Conservation (phyloP, 352 stramenopile genomes). For the Pythium brassicae region DNA sequence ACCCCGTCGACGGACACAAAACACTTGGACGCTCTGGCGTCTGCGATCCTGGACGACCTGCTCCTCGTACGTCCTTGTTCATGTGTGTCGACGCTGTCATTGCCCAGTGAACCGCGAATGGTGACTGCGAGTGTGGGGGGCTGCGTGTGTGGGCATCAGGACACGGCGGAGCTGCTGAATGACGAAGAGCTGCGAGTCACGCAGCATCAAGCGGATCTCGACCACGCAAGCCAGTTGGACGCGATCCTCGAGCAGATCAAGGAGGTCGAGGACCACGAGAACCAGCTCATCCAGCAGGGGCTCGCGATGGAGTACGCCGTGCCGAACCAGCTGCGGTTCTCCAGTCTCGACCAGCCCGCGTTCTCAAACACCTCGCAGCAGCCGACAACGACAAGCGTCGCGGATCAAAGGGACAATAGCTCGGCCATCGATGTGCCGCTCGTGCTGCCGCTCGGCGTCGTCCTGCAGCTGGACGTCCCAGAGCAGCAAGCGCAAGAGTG, state of each 20-base stretch:
- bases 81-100: not conserved
- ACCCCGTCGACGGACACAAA: constrained; percentile 7
- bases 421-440: constrained; percentile 1
- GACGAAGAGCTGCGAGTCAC: constrained; percentile 38
- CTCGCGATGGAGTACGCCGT: constrained; percentile 22
- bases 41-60: constrained; percentile 57
- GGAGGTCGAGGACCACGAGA: constrained; percentile 39
- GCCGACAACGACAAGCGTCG: not conserved
- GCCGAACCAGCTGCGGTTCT: constrained; percentile 10
- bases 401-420: too few species aligned
- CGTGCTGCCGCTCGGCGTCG: constrained; percentile 34
- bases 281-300: constrained; percentile 31
- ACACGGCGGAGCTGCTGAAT: constrained; percentile 57
- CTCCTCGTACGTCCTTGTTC: constrained; percentile 33
- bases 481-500: not conserved
- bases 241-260: constrained; percentile 45
- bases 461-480: constrained; percentile 39
- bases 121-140: not conserved
- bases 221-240: constrained; percentile 36
- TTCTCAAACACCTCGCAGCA: not conserved
- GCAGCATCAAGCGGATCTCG: constrained; percentile 16
- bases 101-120: too few species aligned
- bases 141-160: constrained; percentile 18
- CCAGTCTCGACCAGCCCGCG: too few species aligned
- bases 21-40: constrained; percentile 49